Conservation (phyloP, 305 asterid species). For the Stenogyne calaminthoides region DNA sequence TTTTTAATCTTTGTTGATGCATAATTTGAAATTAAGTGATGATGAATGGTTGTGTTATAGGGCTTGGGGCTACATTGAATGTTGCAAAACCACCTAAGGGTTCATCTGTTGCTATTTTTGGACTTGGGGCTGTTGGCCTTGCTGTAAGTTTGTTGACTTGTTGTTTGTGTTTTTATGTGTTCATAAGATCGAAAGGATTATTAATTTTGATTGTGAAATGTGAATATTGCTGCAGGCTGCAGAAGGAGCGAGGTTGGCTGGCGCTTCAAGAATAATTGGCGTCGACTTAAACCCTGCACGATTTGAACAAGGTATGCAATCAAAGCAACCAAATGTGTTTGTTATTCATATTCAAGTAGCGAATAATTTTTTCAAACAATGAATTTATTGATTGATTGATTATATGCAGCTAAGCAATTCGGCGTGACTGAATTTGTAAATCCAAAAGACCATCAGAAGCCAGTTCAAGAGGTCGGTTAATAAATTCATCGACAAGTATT, state of each 20-base stretch:
- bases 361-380: neutral
- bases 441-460: constrained; percentile 72
- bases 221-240: constrained; percentile 45
- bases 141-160: constrained; percentile 42
- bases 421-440: constrained; percentile 77
- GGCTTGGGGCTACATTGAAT: constrained; percentile 73
- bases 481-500: neutral
- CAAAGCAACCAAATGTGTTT: neutral
- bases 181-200: neutral
- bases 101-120: constrained; percentile 63
- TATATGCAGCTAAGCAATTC: constrained; percentile 63
- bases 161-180: neutral
- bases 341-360: neutral
- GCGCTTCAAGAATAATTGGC: constrained; percentile 79
- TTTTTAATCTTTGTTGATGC: neutral
- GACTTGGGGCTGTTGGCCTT: constrained; percentile 71
- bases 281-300: constrained; percentile 62
- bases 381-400: neutral
- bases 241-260: constrained; percentile 58
- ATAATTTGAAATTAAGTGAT: neutral
- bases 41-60: constrained; percentile 22
- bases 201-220: neutral
- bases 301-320: constrained; percentile 50
- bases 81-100: constrained; percentile 72
- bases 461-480: constrained; percentile 67